A percentile compares a stretch with the other conserved stretches of the same genome.
These are phyloP conservation scores for Iris macrosiphon DNA, from an alignment of 106 monocot genomes.

Conservation along the genomic window DNA sequence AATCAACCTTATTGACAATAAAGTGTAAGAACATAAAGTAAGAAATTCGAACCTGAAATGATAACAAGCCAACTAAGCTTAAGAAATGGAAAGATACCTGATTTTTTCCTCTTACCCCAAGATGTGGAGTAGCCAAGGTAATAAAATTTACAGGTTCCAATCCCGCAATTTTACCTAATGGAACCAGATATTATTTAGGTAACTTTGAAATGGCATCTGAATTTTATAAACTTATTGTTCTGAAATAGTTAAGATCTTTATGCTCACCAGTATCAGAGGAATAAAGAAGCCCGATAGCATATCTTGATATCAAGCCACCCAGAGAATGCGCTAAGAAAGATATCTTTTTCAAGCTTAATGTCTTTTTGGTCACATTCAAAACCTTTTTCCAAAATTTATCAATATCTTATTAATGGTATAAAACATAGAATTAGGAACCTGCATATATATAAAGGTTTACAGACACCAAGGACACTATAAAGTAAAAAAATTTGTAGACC, in stretches of 20 bases:
- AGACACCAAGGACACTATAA: neutral
- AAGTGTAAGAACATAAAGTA: too few species aligned
- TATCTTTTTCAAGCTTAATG: constrained; percentile 62
- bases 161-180: constrained; percentile 52
- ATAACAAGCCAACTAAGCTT: too few species aligned
- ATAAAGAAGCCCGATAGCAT: constrained; percentile 75
- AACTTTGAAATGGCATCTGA: constrained; percentile 3
- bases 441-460: neutral
- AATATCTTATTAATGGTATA: neutral
- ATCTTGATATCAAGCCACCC: constrained; percentile 90
- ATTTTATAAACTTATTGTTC: constrained; percentile 10
- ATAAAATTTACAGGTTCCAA: constrained; percentile 85
- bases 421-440: neutral
- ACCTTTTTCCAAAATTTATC: constrained; percentile 32
- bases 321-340: constrained; percentile 91
- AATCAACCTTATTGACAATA: too few species aligned
- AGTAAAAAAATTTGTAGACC: neutral
- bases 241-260: constrained; percentile 3
- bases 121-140: constrained; percentile 95
- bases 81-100: too few species aligned
- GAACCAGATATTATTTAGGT: neutral
- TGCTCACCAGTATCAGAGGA: constrained; percentile 20
- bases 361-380: constrained; percentile 50
- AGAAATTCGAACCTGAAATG: too few species aligned
- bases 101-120: constrained; percentile 87